A percentile compares a stretch with the other conserved stretches of the same genome.
These are phyloP conservation scores for Mrakia gelida DNA, from an alignment of 768 basidiomycete genomes.

Conservation along the genomic window DNA sequence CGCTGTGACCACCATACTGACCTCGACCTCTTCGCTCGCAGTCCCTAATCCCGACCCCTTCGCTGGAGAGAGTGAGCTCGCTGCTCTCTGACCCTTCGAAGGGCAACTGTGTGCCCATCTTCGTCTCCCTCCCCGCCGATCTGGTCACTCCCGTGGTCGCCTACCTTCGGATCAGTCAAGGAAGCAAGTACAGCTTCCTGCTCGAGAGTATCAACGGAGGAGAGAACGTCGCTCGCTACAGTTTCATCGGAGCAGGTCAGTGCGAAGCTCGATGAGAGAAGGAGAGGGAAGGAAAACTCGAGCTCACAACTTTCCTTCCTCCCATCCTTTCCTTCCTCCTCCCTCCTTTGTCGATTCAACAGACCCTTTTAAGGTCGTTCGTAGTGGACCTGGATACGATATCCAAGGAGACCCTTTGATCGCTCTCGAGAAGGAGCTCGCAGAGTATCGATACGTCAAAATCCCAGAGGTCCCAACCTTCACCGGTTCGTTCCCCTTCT, in stretches of 20 bases:
- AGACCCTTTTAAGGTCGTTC: conserved; percentile 92
- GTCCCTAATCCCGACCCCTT: conserved; percentile 47
- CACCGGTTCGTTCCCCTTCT: conserved; percentile 51
- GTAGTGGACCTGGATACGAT: conserved; percentile 79
- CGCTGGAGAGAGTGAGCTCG: conserved; percentile 66
- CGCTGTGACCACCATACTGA: not conserved
- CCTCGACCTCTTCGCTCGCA: not conserved
- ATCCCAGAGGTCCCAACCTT: conserved; percentile 90
- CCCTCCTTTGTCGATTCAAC: not conserved
- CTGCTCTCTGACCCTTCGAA: conserved; percentile 69
- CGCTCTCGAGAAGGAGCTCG: conserved; percentile 77
- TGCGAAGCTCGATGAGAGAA: conserved; percentile 16
- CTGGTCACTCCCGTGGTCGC: conserved; percentile 95
- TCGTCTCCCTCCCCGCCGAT: conserved; percentile 87
- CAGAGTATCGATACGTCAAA: conserved; percentile 80
- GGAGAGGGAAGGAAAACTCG: not conserved
- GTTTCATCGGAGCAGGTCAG: conserved; percentile 91
- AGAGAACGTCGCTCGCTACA: conserved; percentile 86
- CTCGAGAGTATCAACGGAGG: conserved; percentile 88
- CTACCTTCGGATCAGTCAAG: conserved; percentile 82
- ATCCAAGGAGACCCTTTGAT: conserved; percentile 79
- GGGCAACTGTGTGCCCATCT: conserved; percentile 91
- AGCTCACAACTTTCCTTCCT: conserved; percentile 1
- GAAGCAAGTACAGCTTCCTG: conserved; percentile 77
- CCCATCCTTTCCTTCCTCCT: not conserved